A percentile compares a stretch with the other conserved stretches of the same genome.
Conservation (phyloP, 106 monocot genomes). For the Ottelia alismoides region DNA sequence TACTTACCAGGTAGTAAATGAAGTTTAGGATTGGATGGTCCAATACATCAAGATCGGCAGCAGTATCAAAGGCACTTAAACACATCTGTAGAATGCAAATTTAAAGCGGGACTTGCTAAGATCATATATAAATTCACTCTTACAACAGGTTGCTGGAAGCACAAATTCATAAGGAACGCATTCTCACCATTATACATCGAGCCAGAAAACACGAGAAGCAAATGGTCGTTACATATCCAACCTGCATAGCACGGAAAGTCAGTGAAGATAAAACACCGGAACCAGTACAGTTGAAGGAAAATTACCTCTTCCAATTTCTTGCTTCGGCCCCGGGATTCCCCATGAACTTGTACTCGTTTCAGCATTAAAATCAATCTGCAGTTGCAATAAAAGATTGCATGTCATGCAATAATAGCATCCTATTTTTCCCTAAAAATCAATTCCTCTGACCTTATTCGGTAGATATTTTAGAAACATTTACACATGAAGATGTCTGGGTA, state of each 20-base stretch:
- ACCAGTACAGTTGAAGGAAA: too few species aligned
- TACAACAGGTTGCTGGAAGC: too few species aligned
- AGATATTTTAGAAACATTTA: too few species aligned
- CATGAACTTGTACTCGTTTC: constrained; percentile 64
- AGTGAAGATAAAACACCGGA: too few species aligned
- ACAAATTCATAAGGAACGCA: not conserved
- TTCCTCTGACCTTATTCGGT: too few species aligned
- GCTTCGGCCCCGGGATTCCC: constrained; percentile 79
- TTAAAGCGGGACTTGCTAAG: not conserved
- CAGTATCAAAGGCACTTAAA: constrained; percentile 54
- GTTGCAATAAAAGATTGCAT: too few species aligned
- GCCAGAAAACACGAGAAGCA: constrained; percentile 66
- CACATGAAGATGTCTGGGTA: too few species aligned
- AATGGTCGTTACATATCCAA: constrained; percentile 83
- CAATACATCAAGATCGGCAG: constrained; percentile 52
- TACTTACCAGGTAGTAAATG: constrained; percentile 55
- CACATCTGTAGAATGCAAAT: constrained; percentile 31
- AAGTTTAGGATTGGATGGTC: constrained; percentile 63
- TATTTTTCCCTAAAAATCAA: too few species aligned
- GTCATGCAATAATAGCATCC: too few species aligned
- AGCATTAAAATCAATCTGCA: constrained; percentile 70
- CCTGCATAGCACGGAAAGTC: constrained; percentile 19
- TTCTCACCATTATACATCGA: constrained; percentile 68
- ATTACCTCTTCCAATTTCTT: constrained; percentile 79
- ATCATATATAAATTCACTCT: not conserved